Base-by-base conservation (phyloP, 257 asterid species). In the Avicennia marina region DNA sequence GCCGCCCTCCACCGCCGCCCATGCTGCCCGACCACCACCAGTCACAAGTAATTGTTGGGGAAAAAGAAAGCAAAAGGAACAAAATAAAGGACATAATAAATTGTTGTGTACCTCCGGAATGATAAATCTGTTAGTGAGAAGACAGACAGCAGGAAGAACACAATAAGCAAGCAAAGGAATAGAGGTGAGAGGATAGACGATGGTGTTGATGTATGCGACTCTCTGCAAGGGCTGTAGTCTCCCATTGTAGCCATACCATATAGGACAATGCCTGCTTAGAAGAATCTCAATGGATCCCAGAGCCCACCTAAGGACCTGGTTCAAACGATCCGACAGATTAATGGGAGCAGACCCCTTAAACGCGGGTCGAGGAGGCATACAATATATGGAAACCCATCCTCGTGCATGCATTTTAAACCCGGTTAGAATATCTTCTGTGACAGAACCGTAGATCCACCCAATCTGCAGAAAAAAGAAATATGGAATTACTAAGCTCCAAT, bases 341-440 rank as follows among this genome's bases (percentile, higher is more conserved):
- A 78, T 78, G 13, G 84, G 83, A 66, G 83, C 84, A 33, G 84
- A 78, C 46, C 84, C 84, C 61, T 78, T 78, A 60, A 78, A 78
- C 21, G 81, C 78, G 1, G 81, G 81, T 24, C 85, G 81, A 64
- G 79, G 74, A 39, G 85, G 85, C 85, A 78, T 78, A 48, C 85
- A 78, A 21, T 78, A 78, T 43, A 75, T 64, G 8, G 85, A 78
- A 53, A 78, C 68, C 85, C 85, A 78, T 75, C 85, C 81, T 33
- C 85, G 76, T 10, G 85, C 77, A 24, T 78, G 85, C 85, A 78
- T 78, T 36, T 78, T 78, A 50, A 78, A 78, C 33, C 85, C 85
- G 4, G 85, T 78, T 24, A 78, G 60, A 68, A 78, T 78, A 69
- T 78, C 85, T 63, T 78, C 84, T 8, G 84, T 78, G 7, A 76